These are phyloP conservation scores for Aaosphaeria pasadenensis DNA, from an alignment of 2,329 filamentous ascomycete genomes.

Conservation along the genomic window DNA sequence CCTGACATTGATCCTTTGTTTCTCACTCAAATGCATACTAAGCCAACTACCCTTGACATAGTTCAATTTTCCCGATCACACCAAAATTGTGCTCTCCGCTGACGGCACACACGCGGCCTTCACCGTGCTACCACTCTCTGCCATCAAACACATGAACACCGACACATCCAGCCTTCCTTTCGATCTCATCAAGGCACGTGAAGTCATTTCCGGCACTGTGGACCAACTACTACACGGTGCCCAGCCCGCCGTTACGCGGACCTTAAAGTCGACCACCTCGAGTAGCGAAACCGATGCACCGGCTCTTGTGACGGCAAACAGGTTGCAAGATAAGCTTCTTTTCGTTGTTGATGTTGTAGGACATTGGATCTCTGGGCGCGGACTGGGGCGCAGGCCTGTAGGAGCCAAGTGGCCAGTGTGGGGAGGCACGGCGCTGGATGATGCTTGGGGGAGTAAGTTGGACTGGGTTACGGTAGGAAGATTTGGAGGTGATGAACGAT, in stretches of 20 bases:
- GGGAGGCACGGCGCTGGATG: too few species aligned
- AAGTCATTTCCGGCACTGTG: slow-evolving; percentile 65
- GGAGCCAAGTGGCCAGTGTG: too few species aligned
- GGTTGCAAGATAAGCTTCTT: too few species aligned
- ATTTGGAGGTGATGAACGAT: too few species aligned
- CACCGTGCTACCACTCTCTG: slow-evolving; percentile 66
- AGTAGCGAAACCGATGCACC: not conserved
- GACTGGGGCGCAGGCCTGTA: too few species aligned
- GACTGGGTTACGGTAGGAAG: too few species aligned
- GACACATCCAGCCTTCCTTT: slow-evolving; percentile 56
- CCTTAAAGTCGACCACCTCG: too few species aligned
- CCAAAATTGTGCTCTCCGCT: slow-evolving; percentile 71
- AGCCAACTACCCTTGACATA: slow-evolving; percentile 34
- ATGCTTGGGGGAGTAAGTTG: too few species aligned
- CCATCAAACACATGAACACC: slow-evolving; percentile 59
- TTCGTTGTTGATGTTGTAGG: too few species aligned
- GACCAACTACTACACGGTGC: slow-evolving; percentile 63
- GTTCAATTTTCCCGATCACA: slow-evolving; percentile 82
- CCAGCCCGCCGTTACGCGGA: slow-evolving; percentile 1
- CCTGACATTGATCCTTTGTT: not conserved
- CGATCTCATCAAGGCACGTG: slow-evolving; percentile 61
- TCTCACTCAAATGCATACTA: too few species aligned
- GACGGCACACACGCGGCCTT: slow-evolving; percentile 69
- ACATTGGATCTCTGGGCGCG: too few species aligned
- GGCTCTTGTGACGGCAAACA: too few species aligned